These are phyloP conservation scores for Boletus fagicola DNA, from an alignment of 768 basidiomycete genomes.

Conservation along the genomic window DNA sequence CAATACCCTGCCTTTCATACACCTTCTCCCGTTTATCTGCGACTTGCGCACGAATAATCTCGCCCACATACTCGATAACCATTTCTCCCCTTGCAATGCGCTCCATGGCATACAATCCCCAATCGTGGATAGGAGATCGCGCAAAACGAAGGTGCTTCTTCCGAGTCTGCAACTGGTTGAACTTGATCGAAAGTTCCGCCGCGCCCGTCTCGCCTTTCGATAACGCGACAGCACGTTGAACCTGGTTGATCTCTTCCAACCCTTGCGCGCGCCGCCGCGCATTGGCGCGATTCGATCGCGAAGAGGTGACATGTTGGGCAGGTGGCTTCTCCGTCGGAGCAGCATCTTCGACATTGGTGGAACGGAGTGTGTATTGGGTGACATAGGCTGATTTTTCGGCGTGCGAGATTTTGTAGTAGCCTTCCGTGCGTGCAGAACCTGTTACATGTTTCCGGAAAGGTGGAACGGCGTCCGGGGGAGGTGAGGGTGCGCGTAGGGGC, in stretches of 20 bases:
- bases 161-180: conserved; percentile 95
- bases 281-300: conserved; percentile 88
- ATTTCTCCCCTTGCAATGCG: conserved; percentile 91
- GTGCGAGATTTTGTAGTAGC: conserved; percentile 93
- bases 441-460: conserved; percentile 75
- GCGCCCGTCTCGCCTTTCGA: conserved; percentile 73
- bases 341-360: conserved; percentile 44
- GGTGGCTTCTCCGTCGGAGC: conserved; percentile 42
- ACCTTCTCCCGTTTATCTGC: conserved; percentile 97
- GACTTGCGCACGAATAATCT: conserved; percentile 91
- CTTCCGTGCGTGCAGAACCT: conserved; percentile 90
- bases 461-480: conserved; percentile 41
- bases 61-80: conserved; percentile 99
- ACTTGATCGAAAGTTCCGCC: conserved; percentile 82
- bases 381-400: conserved; percentile 91
- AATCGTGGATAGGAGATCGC: conserved; percentile 94
- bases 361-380: conserved; percentile 76
- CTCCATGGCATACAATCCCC: conserved; percentile 98
- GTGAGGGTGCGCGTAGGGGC: conserved; percentile 27
- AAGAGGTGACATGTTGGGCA: conserved; percentile 62
- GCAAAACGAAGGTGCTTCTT: conserved; percentile 98
- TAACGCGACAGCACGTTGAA: conserved; percentile 74
- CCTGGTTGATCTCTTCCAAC: conserved; percentile 91
- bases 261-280: conserved; percentile 90
- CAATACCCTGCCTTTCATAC: conserved; percentile 96